Evolutionary conservation across 2,329 filamentous ascomycete species (phyloP).

Genomic region (Aaosphaeria pasadenensis): DNA sequence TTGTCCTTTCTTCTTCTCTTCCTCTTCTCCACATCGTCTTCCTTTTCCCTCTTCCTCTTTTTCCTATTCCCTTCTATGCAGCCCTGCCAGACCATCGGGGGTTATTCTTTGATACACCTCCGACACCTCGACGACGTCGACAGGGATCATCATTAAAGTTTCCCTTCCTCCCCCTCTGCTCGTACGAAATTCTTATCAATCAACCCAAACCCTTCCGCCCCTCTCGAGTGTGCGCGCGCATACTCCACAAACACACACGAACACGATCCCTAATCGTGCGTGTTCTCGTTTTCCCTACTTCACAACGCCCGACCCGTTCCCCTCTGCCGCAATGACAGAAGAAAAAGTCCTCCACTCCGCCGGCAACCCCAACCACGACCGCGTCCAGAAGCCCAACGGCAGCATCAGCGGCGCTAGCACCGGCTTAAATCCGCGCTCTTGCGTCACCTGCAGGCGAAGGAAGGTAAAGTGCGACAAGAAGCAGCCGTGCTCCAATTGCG

Average conservation of each 20-base stretch:
- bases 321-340: slow-evolving; percentile 16
- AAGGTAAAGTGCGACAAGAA: slow-evolving; percentile 78
- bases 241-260: too few relatives aligned
- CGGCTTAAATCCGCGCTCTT: slow-evolving; percentile 29
- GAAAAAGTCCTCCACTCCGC: slow-evolving; percentile 18
- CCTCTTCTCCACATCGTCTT: not conserved
- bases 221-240: too few relatives aligned
- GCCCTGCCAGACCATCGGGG: not conserved
- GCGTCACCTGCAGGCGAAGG: slow-evolving; percentile 41
- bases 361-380: slow-evolving; percentile 15
- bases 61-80: not conserved
- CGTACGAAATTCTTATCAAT: too few relatives aligned
- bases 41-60: not conserved
- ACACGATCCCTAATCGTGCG: not conserved
- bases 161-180: not conserved
- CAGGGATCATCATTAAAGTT: not conserved
- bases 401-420: slow-evolving; percentile 14
- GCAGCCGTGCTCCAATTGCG: slow-evolving; percentile 74
- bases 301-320: not conserved
- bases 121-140: not conserved
- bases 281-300: not conserved
- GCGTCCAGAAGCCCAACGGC: slow-evolving; percentile 15
- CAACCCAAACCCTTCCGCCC: too few relatives aligned
- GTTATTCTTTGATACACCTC: slow-evolving; percentile 1
- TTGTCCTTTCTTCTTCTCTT: not conserved